Conservation (phyloP, 31 red algal species). For the Asparagopsis taxiformis region DNA sequence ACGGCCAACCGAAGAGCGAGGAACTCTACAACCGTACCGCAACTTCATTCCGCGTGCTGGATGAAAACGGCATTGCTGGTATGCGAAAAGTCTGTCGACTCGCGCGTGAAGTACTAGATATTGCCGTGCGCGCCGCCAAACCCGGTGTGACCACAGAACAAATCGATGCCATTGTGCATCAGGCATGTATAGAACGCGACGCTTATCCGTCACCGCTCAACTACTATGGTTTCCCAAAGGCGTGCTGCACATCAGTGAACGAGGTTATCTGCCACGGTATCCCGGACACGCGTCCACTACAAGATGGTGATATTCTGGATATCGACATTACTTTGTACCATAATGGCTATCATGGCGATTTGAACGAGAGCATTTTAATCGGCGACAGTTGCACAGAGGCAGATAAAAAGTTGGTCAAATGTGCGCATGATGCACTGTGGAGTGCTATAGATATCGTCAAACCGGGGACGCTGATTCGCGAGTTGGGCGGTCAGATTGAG, state of each 20-base stretch:
- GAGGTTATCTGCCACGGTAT: constrained; percentile 99
- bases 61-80: constrained; percentile 50
- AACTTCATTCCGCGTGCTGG: constrained; percentile 20
- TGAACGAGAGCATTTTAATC: constrained; percentile 88
- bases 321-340: constrained; percentile 93
- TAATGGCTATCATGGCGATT: constrained; percentile 87
- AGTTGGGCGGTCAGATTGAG: constrained; percentile 84
- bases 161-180: constrained; percentile 80
- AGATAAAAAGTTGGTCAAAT: constrained; percentile 43
- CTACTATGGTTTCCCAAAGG: constrained; percentile 93
- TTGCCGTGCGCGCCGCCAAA: constrained; percentile 50
- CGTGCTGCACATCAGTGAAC: constrained; percentile 92
- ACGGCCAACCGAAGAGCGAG: constrained; percentile 49
- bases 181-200: constrained; percentile 60
- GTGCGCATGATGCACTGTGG: constrained; percentile 78
- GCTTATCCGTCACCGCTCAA: constrained; percentile 91
- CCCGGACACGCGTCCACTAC: constrained; percentile 76
- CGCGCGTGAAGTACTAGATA: constrained; percentile 84
- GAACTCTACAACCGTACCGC: constrained; percentile 49
- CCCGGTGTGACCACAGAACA: constrained; percentile 93
- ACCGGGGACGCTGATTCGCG: constrained; percentile 67
- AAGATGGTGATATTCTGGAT: constrained; percentile 97
- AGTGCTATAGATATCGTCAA: constrained; percentile 68
- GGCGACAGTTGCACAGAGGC: constrained; percentile 54
- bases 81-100: constrained; percentile 81